A percentile compares a stretch with the other conserved stretches of the same genome.
phyloP scores from a whole-genome alignment of 2,329 filamentous ascomycete species.

The Pseudogymnoascus sp. region DNA sequence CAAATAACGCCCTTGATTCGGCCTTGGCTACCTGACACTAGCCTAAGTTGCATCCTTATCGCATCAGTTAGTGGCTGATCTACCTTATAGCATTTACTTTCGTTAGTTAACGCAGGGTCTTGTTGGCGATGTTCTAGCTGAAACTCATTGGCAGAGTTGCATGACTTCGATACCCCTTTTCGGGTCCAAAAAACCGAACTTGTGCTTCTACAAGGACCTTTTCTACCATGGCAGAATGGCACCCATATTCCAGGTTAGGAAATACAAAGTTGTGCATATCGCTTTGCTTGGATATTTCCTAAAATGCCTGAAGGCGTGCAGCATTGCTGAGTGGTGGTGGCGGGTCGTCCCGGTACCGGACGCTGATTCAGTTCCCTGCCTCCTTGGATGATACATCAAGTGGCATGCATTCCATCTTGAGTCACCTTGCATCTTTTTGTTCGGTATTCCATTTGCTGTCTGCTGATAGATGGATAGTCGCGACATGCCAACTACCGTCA shows the following conservation, averaged over 20 bases:
- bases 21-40: not conserved
- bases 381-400: not conserved
- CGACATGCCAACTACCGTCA: constrained; percentile 1
- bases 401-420: not conserved
- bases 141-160: not conserved
- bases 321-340: not conserved
- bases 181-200: not conserved
- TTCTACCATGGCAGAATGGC: not conserved
- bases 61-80: not conserved
- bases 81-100: not conserved
- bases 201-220: not conserved
- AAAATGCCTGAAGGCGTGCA: not conserved
- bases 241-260: not conserved
- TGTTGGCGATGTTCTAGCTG: not conserved
- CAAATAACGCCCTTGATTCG: not conserved
- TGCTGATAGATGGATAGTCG: constrained; percentile 1
- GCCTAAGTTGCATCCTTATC: constrained; percentile 3
- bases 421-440: constrained; percentile 1
- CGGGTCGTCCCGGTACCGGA: constrained; percentile 3
- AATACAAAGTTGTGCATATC: not conserved
- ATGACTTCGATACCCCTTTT: not conserved
- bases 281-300: not conserved
- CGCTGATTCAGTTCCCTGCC: not conserved
- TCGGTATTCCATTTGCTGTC: not conserved
- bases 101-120: not conserved